phyloP scores from a whole-genome alignment of 495 filamentous ascomycete species.

The Aeminium ludgeri region DNA sequence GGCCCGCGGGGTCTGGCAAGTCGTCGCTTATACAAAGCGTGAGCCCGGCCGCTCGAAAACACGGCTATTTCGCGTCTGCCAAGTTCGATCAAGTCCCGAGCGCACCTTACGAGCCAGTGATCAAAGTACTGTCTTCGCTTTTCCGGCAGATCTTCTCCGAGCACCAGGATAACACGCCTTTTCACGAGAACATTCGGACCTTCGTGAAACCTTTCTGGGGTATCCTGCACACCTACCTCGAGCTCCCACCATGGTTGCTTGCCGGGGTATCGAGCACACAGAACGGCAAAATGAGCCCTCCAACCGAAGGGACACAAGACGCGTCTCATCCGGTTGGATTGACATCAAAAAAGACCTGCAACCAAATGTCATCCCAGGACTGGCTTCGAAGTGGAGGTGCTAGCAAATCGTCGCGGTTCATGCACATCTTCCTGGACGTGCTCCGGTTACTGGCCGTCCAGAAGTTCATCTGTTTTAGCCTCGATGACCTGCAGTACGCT shows the following conservation, averaged over 20 bases:
- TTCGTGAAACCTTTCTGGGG: conserved; percentile 66
- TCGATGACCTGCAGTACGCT: conserved; percentile 77
- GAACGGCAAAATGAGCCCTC: conserved; percentile 9
- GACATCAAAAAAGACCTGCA: conserved; percentile 17
- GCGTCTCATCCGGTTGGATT: conserved; percentile 5
- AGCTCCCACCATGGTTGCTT: conserved; percentile 57
- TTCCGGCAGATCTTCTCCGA: conserved; percentile 88
- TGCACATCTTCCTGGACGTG: conserved; percentile 74
- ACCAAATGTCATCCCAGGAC: conserved; percentile 35
- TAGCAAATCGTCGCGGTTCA: conserved; percentile 58
- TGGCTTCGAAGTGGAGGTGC: conserved; percentile 53
- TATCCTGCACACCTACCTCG: conserved; percentile 56
- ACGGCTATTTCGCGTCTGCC: conserved; percentile 66
- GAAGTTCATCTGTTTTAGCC: conserved; percentile 64
- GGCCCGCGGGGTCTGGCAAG: conserved; percentile 65
- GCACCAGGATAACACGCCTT: conserved; percentile 64
- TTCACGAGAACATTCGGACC: conserved; percentile 56
- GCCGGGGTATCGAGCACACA: conserved; percentile 33
- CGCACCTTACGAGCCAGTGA: conserved; percentile 67
- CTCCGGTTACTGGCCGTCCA: conserved; percentile 57
- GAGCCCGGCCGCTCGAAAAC: conserved; percentile 50
- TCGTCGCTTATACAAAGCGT: conserved; percentile 66
- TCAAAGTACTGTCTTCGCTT: conserved; percentile 62
- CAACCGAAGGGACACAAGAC: not conserved
- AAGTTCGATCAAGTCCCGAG: conserved; percentile 72